These are phyloP conservation scores for Claviceps humidiphila DNA, from an alignment of 2,329 filamentous ascomycete genomes.

Conservation along the genomic window DNA sequence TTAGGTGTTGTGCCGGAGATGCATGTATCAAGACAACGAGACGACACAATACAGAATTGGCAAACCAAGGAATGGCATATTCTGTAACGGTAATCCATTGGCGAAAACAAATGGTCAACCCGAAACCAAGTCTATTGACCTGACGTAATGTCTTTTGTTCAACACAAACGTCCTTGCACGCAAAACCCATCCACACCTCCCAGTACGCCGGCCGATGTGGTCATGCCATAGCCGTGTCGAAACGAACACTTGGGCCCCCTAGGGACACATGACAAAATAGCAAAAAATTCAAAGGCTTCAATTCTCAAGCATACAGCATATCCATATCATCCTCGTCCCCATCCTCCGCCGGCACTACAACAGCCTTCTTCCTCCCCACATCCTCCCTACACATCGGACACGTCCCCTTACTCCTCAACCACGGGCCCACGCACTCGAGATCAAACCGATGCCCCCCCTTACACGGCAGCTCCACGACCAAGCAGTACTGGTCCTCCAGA, in stretches of 20 bases:
- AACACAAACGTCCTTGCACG: not conserved
- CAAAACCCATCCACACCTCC: too few species aligned
- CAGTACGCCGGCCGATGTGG: not conserved
- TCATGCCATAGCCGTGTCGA: not conserved
- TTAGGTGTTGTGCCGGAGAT: too few species aligned
- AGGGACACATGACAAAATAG: not conserved
- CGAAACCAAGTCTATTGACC: not conserved
- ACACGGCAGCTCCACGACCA: conserved; percentile 53
- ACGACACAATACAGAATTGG: too few species aligned
- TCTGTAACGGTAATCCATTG: too few species aligned
- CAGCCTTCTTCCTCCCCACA: conserved; percentile 40
- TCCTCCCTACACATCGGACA: conserved; percentile 52
- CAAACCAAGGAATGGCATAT: too few species aligned
- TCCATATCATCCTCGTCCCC: conserved; percentile 42
- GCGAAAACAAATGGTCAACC: too few species aligned
- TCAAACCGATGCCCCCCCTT: conserved; percentile 46
- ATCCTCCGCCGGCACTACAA: conserved; percentile 25
- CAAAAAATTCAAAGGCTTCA: not conserved
- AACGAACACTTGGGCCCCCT: not conserved
- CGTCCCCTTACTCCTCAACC: conserved; percentile 50
- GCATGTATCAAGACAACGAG: too few species aligned
- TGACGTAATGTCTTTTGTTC: not conserved
- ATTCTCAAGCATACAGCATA: conserved; percentile 25
- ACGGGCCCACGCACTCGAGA: conserved; percentile 54
- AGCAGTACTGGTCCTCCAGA: conserved; percentile 46